Conservation (phyloP, 306 rosid species). For the Cicer judaicum region DNA sequence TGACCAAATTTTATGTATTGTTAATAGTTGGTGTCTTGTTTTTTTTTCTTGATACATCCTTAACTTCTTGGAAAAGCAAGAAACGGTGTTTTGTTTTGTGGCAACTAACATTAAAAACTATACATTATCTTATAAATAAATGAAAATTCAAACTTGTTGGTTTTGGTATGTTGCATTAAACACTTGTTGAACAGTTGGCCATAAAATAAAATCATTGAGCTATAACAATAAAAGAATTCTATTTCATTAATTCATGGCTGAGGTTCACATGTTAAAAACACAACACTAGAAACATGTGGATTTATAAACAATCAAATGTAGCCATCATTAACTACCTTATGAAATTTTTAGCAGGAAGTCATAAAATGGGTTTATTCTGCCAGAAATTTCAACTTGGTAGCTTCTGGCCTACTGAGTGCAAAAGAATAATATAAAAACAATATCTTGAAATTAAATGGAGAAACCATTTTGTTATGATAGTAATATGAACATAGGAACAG, state of each 20-base stretch:
- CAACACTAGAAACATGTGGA: neutral
- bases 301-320: slow-evolving; percentile 29
- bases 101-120: too few species aligned
- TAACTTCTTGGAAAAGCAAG: too few species aligned
- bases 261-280: slow-evolving; percentile 34
- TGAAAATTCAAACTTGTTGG: too few species aligned
- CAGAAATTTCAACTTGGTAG: slow-evolving; percentile 15
- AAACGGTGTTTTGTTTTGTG: too few species aligned
- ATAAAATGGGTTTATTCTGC: slow-evolving; percentile 30
- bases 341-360: slow-evolving; percentile 6
- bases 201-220: neutral
- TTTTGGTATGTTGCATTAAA: too few species aligned
- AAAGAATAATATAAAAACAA: slow-evolving; percentile 28
- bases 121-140: too few species aligned
- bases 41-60: too few species aligned
- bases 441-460: slow-evolving; percentile 25
- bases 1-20: too few species aligned
- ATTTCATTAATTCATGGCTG: slow-evolving; percentile 28
- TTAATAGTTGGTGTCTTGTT: too few species aligned
- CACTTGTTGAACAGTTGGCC: neutral
- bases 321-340: slow-evolving; percentile 23
- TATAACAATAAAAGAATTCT: slow-evolving; percentile 1
- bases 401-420: slow-evolving; percentile 16
- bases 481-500: slow-evolving; percentile 70
- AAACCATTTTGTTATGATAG: slow-evolving; percentile 33